These are phyloP conservation scores for Coniochaeta sp. DNA, from an alignment of 2,329 filamentous ascomycete species.

Conservation along the genomic window DNA sequence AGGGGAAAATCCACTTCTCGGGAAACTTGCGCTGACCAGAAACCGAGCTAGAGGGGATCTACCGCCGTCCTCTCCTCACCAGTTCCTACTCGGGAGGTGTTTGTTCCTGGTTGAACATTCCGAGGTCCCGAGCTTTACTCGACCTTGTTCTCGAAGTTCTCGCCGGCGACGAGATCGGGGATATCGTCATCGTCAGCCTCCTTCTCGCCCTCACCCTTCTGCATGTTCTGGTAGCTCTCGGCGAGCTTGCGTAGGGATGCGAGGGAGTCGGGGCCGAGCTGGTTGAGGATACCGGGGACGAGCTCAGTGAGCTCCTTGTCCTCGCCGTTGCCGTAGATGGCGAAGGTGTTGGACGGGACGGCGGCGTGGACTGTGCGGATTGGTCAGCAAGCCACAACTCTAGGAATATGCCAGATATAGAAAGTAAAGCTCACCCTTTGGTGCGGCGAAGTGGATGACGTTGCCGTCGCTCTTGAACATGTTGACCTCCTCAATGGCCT, in stretches of 20 bases:
- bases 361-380: constrained; percentile 77
- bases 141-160: constrained; percentile 98
- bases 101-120: too few relatives aligned
- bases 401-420: background rate
- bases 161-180: constrained; percentile 90
- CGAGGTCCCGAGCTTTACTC: constrained; percentile 53
- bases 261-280: constrained; percentile 96
- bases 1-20: constrained; percentile 1
- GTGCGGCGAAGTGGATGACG: constrained; percentile 97
- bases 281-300: constrained; percentile 98
- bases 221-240: constrained; percentile 98
- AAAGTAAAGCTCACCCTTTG: constrained; percentile 78
- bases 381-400: constrained; percentile 6
- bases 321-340: constrained; percentile 97
- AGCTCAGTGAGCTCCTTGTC: constrained; percentile 99
- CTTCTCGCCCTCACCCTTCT: constrained; percentile 75
- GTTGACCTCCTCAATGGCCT: constrained; percentile 99
- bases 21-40: background rate
- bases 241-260: constrained; percentile 96
- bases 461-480: constrained; percentile 99
- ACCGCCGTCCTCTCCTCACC: constrained; percentile 7
- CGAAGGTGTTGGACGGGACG: constrained; percentile 97
- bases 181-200: constrained; percentile 87
- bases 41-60: constrained; percentile 3
- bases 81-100: background rate